A percentile compares a stretch with the other conserved stretches of the same genome.
These are phyloP conservation scores for Cytospora schulzeri DNA, from an alignment of 2,329 filamentous ascomycete species.

Conservation along the genomic window DNA sequence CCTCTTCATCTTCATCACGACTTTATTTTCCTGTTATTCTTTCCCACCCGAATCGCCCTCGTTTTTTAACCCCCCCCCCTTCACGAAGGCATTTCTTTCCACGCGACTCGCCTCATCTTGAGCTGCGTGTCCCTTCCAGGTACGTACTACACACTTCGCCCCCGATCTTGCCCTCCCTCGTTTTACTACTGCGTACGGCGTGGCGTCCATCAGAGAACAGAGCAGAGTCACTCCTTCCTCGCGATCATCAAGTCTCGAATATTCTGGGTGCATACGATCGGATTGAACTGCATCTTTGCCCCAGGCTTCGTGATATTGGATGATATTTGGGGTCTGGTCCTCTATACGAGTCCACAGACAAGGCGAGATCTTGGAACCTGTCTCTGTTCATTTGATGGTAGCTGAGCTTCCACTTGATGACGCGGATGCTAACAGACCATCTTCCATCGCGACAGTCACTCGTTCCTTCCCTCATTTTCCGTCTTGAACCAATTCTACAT, in stretches of 20 bases:
- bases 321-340: background rate
- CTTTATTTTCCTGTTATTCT: constrained; percentile 23
- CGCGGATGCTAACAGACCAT: constrained; percentile 22
- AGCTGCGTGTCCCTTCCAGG: constrained; percentile 29
- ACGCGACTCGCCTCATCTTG: constrained; percentile 19
- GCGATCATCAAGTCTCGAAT: background rate
- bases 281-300: background rate
- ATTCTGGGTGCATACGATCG: background rate
- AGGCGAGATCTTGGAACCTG: background rate
- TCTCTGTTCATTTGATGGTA: background rate
- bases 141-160: constrained; percentile 15
- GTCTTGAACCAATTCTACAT: constrained; percentile 22
- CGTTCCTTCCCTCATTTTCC: constrained; percentile 27
- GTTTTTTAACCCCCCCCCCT: constrained; percentile 5
- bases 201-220: background rate
- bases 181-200: background rate
- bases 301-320: background rate
- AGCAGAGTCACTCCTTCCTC: constrained; percentile 4
- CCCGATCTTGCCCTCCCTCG: constrained; percentile 1
- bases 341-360: background rate
- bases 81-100: constrained; percentile 17
- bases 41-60: constrained; percentile 18
- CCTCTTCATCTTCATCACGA: constrained; percentile 25
- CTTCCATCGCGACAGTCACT: constrained; percentile 22
- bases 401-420: constrained; percentile 7